Evolutionary conservation across 2,329 filamentous ascomycete species (phyloP).

Genomic region (Sphaerostilbella broomeana): DNA sequence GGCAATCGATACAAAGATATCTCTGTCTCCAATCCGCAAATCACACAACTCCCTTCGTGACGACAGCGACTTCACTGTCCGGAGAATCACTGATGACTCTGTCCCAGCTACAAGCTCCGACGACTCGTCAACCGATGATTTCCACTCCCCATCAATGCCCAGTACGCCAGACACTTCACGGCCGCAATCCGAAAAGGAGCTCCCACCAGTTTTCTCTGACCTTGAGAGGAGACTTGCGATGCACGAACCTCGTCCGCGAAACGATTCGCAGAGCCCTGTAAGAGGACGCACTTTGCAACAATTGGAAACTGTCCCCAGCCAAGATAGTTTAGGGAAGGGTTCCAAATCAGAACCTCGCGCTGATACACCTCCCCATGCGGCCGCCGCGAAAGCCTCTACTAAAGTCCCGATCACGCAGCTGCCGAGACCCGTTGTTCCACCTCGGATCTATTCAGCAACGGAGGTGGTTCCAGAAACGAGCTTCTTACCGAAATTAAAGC

Average conservation of each 20-base stretch:
- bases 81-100: slow-evolving; percentile 6
- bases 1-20: slow-evolving; percentile 15
- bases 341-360: neutral
- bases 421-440: slow-evolving; percentile 9
- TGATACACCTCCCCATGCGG: neutral
- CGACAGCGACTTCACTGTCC: slow-evolving; percentile 13
- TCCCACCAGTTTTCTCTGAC: slow-evolving; percentile 17
- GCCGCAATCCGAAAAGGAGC: slow-evolving; percentile 33
- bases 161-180: slow-evolving; percentile 36
- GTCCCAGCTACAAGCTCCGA: slow-evolving; percentile 29
- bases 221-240: slow-evolving; percentile 3
- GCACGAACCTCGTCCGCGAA: slow-evolving; percentile 4
- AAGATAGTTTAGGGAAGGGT: neutral
- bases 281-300: slow-evolving; percentile 1
- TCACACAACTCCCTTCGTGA: slow-evolving; percentile 9
- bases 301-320: slow-evolving; percentile 3
- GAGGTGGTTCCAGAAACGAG: slow-evolving; percentile 10
- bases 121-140: slow-evolving; percentile 33
- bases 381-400: neutral
- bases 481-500: slow-evolving; percentile 32
- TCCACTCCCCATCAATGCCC: slow-evolving; percentile 28
- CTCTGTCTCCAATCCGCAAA: slow-evolving; percentile 13
- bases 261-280: slow-evolving; percentile 5
- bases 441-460: slow-evolving; percentile 15
- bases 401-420: slow-evolving; percentile 8